A percentile compares a stretch with the other conserved stretches of the same genome.
These are phyloP conservation scores for Leccinum subgranulosum DNA, from an alignment of 768 basidiomycete genomes.

Conservation along the genomic window DNA sequence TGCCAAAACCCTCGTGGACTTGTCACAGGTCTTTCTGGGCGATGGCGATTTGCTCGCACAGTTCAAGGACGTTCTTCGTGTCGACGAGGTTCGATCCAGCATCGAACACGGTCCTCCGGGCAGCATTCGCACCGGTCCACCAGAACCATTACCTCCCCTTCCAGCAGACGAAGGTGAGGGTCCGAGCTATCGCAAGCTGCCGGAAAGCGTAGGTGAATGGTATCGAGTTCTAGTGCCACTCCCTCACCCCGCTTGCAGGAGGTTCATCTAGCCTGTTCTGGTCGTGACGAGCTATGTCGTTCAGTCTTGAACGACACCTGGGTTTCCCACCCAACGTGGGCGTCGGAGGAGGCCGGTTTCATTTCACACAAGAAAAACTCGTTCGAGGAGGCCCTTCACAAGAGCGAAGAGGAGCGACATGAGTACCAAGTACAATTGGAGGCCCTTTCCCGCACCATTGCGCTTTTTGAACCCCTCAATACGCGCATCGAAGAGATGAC, in stretches of 20 bases:
- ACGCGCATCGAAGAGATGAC: conserved; percentile 86
- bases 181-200: conserved; percentile 89
- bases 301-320: conserved; percentile 96
- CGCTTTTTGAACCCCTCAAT: conserved; percentile 84
- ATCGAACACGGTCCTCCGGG: conserved; percentile 72
- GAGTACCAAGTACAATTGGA: conserved; percentile 97
- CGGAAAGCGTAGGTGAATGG: conserved; percentile 68
- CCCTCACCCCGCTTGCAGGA: conserved; percentile 52
- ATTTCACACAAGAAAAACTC: conserved; percentile 95
- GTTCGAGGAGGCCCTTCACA: conserved; percentile 94
- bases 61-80: conserved; percentile 84
- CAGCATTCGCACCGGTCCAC: conserved; percentile 71
- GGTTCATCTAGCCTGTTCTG: conserved; percentile 85
- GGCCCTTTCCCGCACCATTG: conserved; percentile 85
- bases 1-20: conserved; percentile 73
- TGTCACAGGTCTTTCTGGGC: conserved; percentile 77
- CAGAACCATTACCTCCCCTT: conserved; percentile 73
- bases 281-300: conserved; percentile 90
- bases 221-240: neutral
- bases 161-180: conserved; percentile 85
- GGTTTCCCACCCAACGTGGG: conserved; percentile 99
- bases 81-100: conserved; percentile 63
- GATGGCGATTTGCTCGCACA: conserved; percentile 75
- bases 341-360: conserved; percentile 93
- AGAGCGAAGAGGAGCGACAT: conserved; percentile 96